phyloP scores from a whole-genome alignment of 257 asterid genomes.

The Capsicum rhomboideum region DNA sequence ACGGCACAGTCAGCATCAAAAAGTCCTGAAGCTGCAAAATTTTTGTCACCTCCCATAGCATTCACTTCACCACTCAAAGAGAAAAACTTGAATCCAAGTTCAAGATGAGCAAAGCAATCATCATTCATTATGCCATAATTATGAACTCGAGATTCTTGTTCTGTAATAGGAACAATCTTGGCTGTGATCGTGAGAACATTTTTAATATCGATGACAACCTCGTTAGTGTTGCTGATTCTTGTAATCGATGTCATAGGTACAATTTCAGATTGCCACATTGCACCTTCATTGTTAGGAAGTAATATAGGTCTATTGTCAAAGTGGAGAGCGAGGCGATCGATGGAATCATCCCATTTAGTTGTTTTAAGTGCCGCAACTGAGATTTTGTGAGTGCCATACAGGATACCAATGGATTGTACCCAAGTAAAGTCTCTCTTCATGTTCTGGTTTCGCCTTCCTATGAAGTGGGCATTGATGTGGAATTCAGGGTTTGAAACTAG shows the following conservation, averaged over 20 bases:
- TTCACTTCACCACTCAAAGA: neutral
- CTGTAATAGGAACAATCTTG: constrained; percentile 13
- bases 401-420: constrained; percentile 9
- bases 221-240: constrained; percentile 3
- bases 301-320: neutral
- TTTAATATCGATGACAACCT: constrained; percentile 1
- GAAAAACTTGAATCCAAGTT: constrained; percentile 14
- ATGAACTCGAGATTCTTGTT: constrained; percentile 12
- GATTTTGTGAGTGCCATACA: constrained; percentile 4
- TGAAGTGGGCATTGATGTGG: constrained; percentile 15
- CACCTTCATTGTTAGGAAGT: neutral
- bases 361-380: neutral
- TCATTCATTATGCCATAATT: constrained; percentile 6
- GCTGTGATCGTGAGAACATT: constrained; percentile 6
- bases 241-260: neutral
- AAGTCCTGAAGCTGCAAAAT: neutral
- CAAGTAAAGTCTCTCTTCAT: constrained; percentile 13
- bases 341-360: constrained; percentile 5
- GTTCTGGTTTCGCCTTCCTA: constrained; percentile 4
- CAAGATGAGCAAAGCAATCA: constrained; percentile 20
- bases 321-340: neutral
- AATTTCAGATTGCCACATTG: constrained; percentile 8
- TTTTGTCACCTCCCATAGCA: constrained; percentile 9
- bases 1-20: constrained; percentile 6
- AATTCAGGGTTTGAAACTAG: neutral